Conservation (phyloP, 768 basidiomycete genomes). For the Mrakia frigida region DNA sequence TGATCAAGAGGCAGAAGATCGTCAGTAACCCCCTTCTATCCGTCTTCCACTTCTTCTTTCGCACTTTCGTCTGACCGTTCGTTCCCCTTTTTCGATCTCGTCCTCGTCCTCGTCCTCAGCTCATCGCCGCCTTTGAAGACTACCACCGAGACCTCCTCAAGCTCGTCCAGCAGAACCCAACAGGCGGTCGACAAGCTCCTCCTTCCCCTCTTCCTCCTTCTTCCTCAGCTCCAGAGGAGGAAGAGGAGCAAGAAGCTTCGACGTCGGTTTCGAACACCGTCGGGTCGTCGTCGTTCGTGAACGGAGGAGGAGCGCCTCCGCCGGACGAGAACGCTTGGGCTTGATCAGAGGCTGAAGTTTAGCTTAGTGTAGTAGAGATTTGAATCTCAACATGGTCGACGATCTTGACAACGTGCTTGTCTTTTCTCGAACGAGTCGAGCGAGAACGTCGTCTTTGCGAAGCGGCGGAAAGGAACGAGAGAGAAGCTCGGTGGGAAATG, state of each 20-base stretch:
- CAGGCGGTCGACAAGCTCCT: not conserved
- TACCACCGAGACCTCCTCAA: conserved; percentile 66
- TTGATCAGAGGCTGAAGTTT: not conserved
- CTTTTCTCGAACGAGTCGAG: too few species aligned
- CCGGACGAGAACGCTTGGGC: conserved; percentile 22
- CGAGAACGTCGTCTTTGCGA: too few species aligned
- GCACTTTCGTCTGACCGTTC: not conserved
- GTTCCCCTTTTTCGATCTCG: not conserved
- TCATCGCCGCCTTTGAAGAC: conserved; percentile 72
- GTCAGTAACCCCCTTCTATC: conserved; percentile 44
- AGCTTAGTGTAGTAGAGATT: too few species aligned
- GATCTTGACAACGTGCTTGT: too few species aligned
- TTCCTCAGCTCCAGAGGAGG: not conserved
- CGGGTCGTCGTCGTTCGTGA: not conserved
- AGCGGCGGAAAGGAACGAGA: too few species aligned
- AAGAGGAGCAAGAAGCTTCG: not conserved
- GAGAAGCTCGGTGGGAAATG: too few species aligned
- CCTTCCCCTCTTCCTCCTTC: not conserved
- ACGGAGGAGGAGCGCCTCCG: not conserved
- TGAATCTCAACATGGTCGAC: too few species aligned
- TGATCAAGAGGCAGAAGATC: conserved; percentile 79
- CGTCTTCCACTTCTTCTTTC: not conserved
- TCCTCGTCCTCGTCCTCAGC: conserved; percentile 45
- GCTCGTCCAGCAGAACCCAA: conserved; percentile 29
- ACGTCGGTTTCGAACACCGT: too few species aligned